A percentile compares a stretch with the other conserved stretches of the same genome.
Evolutionary conservation across 768 basidiomycete genomes (phyloP).

Genomic region (Lenzites betulinus): DNA sequence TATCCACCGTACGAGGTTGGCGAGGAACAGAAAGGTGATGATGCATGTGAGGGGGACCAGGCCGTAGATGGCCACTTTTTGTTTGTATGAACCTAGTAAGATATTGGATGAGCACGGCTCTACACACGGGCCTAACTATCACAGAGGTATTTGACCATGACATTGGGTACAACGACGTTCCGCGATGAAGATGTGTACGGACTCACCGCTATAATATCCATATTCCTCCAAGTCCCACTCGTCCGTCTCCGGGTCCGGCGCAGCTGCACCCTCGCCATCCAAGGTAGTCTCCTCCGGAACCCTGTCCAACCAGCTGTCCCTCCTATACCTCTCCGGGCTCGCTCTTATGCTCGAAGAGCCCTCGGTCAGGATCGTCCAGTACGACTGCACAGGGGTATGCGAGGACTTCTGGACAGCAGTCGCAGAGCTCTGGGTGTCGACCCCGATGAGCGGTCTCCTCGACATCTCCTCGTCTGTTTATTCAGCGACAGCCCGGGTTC

Average conservation of each 20-base stretch:
- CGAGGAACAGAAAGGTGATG: constrained; percentile 51
- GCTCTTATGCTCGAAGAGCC: constrained; percentile 18
- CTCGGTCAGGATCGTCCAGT: constrained; percentile 15
- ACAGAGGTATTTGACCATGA: background rate
- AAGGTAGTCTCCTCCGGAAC: constrained; percentile 33
- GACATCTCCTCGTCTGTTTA: constrained; percentile 18
- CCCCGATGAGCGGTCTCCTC: constrained; percentile 19
- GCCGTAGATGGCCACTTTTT: constrained; percentile 55
- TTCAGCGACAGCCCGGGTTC: background rate
- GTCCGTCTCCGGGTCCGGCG: constrained; percentile 39
- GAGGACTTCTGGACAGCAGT: background rate
- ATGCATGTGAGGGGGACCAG: constrained; percentile 57
- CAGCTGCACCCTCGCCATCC: constrained; percentile 37
- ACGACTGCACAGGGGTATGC: background rate
- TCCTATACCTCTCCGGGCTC: constrained; percentile 30
- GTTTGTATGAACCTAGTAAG: constrained; percentile 63
- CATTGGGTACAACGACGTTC: no score
- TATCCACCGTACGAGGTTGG: constrained; percentile 48
- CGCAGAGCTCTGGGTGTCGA: background rate
- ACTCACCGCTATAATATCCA: constrained; percentile 52
- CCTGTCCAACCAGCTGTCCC: constrained; percentile 28
- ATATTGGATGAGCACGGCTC: background rate
- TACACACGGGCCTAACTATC: background rate
- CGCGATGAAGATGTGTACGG: background rate
- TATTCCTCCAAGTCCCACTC: constrained; percentile 49